Conservation (phyloP, 2,329 filamentous ascomycete species). For the Neurospora crassa region DNA sequence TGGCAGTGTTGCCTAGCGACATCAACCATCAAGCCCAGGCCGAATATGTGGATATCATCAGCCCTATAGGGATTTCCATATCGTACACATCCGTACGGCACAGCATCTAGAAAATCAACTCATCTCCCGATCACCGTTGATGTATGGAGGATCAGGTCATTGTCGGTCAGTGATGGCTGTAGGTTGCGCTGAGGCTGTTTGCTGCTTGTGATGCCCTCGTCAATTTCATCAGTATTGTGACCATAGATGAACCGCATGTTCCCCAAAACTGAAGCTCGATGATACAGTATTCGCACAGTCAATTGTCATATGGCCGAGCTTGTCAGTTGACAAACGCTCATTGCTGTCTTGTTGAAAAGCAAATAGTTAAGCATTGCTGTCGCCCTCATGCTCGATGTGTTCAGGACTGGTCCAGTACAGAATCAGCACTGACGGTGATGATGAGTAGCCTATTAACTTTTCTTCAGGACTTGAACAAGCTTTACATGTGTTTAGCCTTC, state of each 20-base stretch:
- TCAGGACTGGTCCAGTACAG: not conserved
- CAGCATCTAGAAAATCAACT: not conserved
- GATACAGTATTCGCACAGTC: not conserved
- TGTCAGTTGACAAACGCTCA: not conserved
- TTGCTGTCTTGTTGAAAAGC: not conserved
- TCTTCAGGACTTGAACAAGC: not conserved
- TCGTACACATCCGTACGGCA: not conserved
- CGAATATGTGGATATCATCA: slow-evolving; percentile 5
- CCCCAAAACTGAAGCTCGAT: not conserved
- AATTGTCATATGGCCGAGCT: not conserved
- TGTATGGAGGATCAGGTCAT: not conserved
- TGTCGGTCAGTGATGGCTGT: not conserved
- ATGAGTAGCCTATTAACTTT: not conserved
- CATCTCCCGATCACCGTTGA: not conserved
- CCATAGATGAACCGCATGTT: not conserved
- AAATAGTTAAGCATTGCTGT: not conserved
- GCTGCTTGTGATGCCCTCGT: not conserved
- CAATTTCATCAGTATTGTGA: not conserved
- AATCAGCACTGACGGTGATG: not conserved
- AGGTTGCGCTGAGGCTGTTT: not conserved
- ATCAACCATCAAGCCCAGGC: not conserved
- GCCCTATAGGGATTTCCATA: slow-evolving; percentile 7
- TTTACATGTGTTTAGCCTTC: not conserved
- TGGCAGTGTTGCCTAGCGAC: slow-evolving; percentile 21
- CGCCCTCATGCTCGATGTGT: not conserved